These are phyloP conservation scores for Odonthalia washingtoniensis DNA, from an alignment of 31 red algal genomes.

Conservation along the genomic window DNA sequence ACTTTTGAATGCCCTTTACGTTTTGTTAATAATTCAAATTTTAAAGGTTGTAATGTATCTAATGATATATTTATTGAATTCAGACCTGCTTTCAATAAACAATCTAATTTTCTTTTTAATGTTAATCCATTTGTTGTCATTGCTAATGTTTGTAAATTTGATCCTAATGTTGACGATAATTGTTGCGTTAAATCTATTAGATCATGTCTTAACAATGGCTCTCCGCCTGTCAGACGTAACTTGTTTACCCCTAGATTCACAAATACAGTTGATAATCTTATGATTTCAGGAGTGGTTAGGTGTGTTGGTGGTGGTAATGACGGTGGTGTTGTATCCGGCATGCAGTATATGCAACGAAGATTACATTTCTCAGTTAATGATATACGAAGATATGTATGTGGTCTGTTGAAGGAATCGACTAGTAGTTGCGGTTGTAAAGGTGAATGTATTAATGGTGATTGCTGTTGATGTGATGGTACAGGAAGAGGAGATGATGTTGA, in stretches of 20 bases:
- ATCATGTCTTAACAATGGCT: constrained; percentile 86
- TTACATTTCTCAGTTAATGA: constrained; percentile 97
- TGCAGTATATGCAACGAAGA: constrained; percentile 95
- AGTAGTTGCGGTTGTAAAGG: constrained; percentile 48
- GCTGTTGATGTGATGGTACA: not conserved
- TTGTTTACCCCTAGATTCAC: constrained; percentile 59
- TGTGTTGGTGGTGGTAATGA: constrained; percentile 57
- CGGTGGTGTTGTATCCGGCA: constrained; percentile 73
- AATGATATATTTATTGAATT: constrained; percentile 80
- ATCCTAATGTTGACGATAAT: not conserved
- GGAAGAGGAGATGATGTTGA: not conserved
- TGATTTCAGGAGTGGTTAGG: constrained; percentile 71
- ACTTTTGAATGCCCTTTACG: constrained; percentile 60
- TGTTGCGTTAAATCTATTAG: constrained; percentile 25
- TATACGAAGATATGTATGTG: constrained; percentile 91
- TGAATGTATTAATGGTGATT: not conserved
- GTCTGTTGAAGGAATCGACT: constrained; percentile 78
- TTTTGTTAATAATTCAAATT: constrained; percentile 80
- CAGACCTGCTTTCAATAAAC: constrained; percentile 63
- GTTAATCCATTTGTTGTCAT: constrained; percentile 89
- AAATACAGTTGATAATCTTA: constrained; percentile 63
- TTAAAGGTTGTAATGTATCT: constrained; percentile 71
- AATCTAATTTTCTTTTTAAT: constrained; percentile 55
- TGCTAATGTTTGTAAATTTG: constrained; percentile 20
- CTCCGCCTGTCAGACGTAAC: constrained; percentile 94